phyloP scores from a whole-genome alignment of 805 yeast genomes.

The Yarrowia sp. region DNA sequence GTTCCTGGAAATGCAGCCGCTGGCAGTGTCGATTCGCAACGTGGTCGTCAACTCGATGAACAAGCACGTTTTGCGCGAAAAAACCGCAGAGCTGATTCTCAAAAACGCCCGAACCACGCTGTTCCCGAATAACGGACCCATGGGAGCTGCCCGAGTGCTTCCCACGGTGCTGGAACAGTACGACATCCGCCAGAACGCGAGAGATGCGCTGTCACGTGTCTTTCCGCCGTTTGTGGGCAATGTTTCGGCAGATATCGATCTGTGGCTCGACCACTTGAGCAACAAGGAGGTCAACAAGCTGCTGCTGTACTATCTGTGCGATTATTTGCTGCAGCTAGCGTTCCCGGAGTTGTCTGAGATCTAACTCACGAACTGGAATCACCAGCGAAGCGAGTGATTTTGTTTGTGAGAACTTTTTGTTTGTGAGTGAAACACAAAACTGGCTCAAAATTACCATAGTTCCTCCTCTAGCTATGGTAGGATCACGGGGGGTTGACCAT shows the following conservation, averaged over 20 bases:
- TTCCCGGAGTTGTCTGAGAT: conserved; percentile 47
- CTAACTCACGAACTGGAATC: no score
- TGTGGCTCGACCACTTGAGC: conserved; percentile 45
- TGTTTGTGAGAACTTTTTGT: no score
- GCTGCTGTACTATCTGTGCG: conserved; percentile 46
- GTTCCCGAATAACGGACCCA: conserved; percentile 59
- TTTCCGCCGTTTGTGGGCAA: conserved; percentile 42
- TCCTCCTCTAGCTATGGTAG: no score
- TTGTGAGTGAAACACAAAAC: no score
- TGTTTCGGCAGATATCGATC: conserved; percentile 41
- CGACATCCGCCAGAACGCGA: conserved; percentile 42
- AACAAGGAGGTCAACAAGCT: conserved; percentile 48
- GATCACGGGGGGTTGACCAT: no score
- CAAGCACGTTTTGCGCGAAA: conserved; percentile 38
- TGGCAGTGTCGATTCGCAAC: conserved; percentile 41
- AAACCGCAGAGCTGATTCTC: conserved; percentile 45
- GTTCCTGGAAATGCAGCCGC: conserved; percentile 40
- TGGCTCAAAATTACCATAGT: no score
- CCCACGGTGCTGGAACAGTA: conserved; percentile 55
- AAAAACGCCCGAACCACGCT: conserved; percentile 51
- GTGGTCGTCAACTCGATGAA: conserved; percentile 39
- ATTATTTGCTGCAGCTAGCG: conserved; percentile 44
- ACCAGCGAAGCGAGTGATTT: no score
- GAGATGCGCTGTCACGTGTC: conserved; percentile 41
- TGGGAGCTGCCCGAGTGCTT: conserved; percentile 58